These are phyloP conservation scores for Xylaria venustula DNA, from an alignment of 495 filamentous ascomycete genomes.

Conservation along the genomic window DNA sequence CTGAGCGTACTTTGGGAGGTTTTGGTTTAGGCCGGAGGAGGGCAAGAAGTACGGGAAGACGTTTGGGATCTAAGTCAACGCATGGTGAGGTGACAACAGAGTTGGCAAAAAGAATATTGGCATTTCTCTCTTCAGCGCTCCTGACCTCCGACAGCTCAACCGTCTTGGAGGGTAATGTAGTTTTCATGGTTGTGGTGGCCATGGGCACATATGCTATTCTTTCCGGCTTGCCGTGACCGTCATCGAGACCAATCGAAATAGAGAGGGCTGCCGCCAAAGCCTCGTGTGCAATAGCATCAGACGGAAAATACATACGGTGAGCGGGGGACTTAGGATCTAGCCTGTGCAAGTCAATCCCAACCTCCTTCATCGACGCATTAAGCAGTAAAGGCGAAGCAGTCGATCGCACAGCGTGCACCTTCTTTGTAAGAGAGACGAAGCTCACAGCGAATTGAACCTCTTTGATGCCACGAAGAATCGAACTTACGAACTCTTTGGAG, in stretches of 20 bases:
- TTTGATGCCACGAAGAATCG: slow-evolving; percentile 86
- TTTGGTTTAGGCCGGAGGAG: slow-evolving; percentile 61
- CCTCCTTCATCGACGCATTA: slow-evolving; percentile 91
- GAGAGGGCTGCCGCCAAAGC: slow-evolving; percentile 89
- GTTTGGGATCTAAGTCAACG: slow-evolving; percentile 89
- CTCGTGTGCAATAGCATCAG: slow-evolving; percentile 90
- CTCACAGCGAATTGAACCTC: slow-evolving; percentile 96
- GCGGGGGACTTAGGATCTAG: slow-evolving; percentile 92
- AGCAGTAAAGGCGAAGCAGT: slow-evolving; percentile 69
- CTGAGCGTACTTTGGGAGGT: slow-evolving; percentile 42
- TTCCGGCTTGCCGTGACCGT: slow-evolving; percentile 79
- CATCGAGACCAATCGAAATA: slow-evolving; percentile 85
- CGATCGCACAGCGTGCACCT: slow-evolving; percentile 62
- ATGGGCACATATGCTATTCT: slow-evolving; percentile 93
- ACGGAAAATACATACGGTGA: slow-evolving; percentile 98
- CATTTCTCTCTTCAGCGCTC: slow-evolving; percentile 82
- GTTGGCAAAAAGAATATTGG: slow-evolving; percentile 95
- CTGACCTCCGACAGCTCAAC: slow-evolving; percentile 73
- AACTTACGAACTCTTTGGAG: slow-evolving; percentile 88
- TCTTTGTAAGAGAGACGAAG: slow-evolving; percentile 82
- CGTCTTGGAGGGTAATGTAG: slow-evolving; percentile 92
- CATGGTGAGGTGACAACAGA: slow-evolving; percentile 95
- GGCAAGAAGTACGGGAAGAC: slow-evolving; percentile 82
- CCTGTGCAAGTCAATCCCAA: slow-evolving; percentile 88
- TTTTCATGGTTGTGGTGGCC: slow-evolving; percentile 94